These are phyloP conservation scores for Maudiozyma bulderi DNA, from an alignment of 805 yeast genomes.

Conservation along the genomic window DNA sequence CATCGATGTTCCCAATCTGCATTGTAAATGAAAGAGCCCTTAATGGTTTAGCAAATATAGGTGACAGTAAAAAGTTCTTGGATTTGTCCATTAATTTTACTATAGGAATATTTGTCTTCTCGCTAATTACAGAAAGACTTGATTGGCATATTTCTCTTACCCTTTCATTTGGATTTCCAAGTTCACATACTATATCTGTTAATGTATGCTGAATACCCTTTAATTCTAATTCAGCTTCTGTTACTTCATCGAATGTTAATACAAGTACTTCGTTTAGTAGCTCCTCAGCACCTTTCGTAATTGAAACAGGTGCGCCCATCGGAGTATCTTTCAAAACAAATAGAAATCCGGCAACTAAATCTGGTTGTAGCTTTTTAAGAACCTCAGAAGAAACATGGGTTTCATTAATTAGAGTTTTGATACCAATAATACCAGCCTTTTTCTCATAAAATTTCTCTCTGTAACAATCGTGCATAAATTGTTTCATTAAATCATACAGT, in stretches of 20 bases:
- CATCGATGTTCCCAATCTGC: conserved; percentile 98
- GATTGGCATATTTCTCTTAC: conserved; percentile 78
- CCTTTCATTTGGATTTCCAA: conserved; percentile 76
- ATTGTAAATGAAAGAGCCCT: conserved; percentile 96
- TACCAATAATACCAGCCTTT: conserved; percentile 81
- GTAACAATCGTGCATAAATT: conserved; percentile 84
- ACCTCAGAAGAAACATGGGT: conserved; percentile 59
- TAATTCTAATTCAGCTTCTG: conserved; percentile 48
- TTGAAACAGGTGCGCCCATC: conserved; percentile 73
- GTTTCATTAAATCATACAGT: conserved; percentile 64
- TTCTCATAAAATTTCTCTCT: conserved; percentile 81
- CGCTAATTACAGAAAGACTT: conserved; percentile 57
- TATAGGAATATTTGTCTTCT: conserved; percentile 58
- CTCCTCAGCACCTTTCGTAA: conserved; percentile 59
- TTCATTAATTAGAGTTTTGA: conserved; percentile 62
- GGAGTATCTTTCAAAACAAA: conserved; percentile 89
- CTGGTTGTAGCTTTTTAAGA: conserved; percentile 71
- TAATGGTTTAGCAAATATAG: conserved; percentile 93
- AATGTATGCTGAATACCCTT: conserved; percentile 73
- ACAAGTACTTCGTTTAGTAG: conserved; percentile 55
- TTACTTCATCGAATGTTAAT: conserved; percentile 54
- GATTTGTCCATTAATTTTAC: conserved; percentile 75
- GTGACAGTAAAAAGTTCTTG: conserved; percentile 72
- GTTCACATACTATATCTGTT: conserved; percentile 85
- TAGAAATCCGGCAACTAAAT: conserved; percentile 74